phyloP scores from a whole-genome alignment of 768 basidiomycete genomes.

The Wakefieldia striispora region DNA sequence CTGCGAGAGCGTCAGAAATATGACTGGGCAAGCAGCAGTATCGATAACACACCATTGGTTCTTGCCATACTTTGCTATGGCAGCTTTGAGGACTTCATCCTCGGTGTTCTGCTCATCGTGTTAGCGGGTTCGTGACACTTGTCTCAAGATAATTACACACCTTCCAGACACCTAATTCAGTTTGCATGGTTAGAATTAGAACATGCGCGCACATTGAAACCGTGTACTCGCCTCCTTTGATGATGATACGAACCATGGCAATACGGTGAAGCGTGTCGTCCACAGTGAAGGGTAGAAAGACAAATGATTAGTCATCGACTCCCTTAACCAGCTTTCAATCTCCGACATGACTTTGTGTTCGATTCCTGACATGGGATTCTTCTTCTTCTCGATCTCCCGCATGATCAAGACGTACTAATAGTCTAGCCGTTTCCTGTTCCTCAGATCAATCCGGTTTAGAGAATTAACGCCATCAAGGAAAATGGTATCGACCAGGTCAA shows the following conservation, averaged over 20 bases:
- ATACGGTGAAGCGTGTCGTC: background rate
- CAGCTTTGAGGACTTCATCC: conserved; percentile 98
- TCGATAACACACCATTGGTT: conserved; percentile 72
- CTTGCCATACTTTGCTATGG: conserved; percentile 96
- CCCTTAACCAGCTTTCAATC: conserved; percentile 13
- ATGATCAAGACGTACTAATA: no score
- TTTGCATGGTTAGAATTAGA: conserved; percentile 2
- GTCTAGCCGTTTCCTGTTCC: no score
- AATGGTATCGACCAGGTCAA: conserved; percentile 82
- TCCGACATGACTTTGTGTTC: conserved; percentile 16
- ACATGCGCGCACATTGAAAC: background rate
- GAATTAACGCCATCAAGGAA: conserved; percentile 73
- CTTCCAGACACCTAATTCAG: conserved; percentile 74
- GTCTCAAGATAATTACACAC: conserved; percentile 34
- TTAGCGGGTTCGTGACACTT: background rate
- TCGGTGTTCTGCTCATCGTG: conserved; percentile 71
- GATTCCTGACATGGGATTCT: background rate
- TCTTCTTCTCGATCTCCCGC: conserved; percentile 1
- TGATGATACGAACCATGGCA: conserved; percentile 83
- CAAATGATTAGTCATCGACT: conserved; percentile 2
- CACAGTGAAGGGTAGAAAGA: background rate
- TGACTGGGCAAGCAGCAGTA: background rate
- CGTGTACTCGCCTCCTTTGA: conserved; percentile 71
- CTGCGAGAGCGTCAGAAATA: conserved; percentile 35
- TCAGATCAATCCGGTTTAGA: no score